A percentile compares a stretch with the other conserved stretches of the same genome.
phyloP scores from a whole-genome alignment of 2,329 filamentous ascomycete species.

The Teratosphaeria destructans region DNA sequence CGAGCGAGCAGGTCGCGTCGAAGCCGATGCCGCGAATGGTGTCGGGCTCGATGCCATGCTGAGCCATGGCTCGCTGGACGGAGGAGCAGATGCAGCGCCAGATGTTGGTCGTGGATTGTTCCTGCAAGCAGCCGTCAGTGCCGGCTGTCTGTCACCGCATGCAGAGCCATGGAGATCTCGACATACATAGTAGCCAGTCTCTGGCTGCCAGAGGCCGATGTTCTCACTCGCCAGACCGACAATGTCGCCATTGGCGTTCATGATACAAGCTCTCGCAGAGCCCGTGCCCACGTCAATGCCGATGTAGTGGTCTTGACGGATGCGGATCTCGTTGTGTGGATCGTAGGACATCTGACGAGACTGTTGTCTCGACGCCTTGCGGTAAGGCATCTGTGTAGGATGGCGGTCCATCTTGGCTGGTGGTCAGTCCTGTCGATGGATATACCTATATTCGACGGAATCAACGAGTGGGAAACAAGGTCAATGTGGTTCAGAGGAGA shows the following conservation, averaged over 20 bases:
- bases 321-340: conserved; percentile 46
- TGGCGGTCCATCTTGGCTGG: background rate
- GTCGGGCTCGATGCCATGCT: conserved; percentile 66
- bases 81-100: conserved; percentile 90
- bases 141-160: background rate
- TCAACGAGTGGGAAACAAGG: background rate
- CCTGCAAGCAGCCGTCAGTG: conserved; percentile 38
- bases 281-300: conserved; percentile 96
- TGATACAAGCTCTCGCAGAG: conserved; percentile 89
- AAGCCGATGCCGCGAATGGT: conserved; percentile 87
- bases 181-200: conserved; percentile 45
- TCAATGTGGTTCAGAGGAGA: background rate
- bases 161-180: background rate
- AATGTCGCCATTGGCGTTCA: conserved; percentile 85
- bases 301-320: conserved; percentile 55
- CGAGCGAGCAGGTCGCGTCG: conserved; percentile 94
- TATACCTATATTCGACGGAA: background rate
- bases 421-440: background rate
- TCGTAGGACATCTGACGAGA: conserved; percentile 40
- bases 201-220: conserved; percentile 43
- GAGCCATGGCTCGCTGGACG: conserved; percentile 69
- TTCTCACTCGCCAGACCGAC: conserved; percentile 46
- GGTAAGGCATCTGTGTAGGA: conserved; percentile 4
- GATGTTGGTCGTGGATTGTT: conserved; percentile 97
- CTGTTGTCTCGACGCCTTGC: conserved; percentile 24